These are phyloP conservation scores for Arthrobotrys megalospora DNA, from an alignment of 2,329 filamentous ascomycete species.

Conservation along the genomic window DNA sequence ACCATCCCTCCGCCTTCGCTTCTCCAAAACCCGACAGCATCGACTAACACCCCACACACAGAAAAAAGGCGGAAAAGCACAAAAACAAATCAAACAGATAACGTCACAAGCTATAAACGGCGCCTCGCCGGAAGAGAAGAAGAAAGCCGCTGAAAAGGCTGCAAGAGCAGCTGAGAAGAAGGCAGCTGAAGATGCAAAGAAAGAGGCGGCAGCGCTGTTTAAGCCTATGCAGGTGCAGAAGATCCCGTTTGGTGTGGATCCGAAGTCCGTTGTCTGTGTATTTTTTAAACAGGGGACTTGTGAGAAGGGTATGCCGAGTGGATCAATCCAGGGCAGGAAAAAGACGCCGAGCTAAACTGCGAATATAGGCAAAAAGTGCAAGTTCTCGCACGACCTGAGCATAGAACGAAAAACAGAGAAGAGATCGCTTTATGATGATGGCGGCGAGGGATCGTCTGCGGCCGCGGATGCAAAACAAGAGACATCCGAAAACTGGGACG, in stretches of 20 bases:
- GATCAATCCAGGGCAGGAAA: background rate
- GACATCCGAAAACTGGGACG: constrained; percentile 96
- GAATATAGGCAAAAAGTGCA: constrained; percentile 82
- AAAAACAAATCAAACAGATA: constrained; percentile 91
- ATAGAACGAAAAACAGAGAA: constrained; percentile 94
- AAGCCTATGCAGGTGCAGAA: constrained; percentile 97
- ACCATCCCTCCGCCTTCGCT: constrained; percentile 62
- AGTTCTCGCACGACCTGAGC: constrained; percentile 92
- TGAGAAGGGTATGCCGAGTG: constrained; percentile 78
- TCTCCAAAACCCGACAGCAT: constrained; percentile 7
- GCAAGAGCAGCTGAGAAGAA: constrained; percentile 87
- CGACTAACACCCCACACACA: constrained; percentile 63
- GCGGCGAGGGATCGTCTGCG: constrained; percentile 79
- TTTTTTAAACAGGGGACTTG: constrained; percentile 98
- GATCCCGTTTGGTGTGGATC: constrained; percentile 96
- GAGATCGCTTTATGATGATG: constrained; percentile 90
- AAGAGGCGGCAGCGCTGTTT: constrained; percentile 84
- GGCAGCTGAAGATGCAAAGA: constrained; percentile 86
- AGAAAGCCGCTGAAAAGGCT: constrained; percentile 78
- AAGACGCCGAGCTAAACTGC: background rate
- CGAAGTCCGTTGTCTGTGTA: constrained; percentile 95
- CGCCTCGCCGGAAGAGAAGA: constrained; percentile 89
- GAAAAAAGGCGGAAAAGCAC: constrained; percentile 93
- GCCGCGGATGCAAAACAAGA: constrained; percentile 84
- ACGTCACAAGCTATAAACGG: constrained; percentile 79